A percentile compares a stretch with the other conserved stretches of the same genome.
Conservation (phyloP, 495 filamentous ascomycete species). For the Lentithecium fluviatile region DNA sequence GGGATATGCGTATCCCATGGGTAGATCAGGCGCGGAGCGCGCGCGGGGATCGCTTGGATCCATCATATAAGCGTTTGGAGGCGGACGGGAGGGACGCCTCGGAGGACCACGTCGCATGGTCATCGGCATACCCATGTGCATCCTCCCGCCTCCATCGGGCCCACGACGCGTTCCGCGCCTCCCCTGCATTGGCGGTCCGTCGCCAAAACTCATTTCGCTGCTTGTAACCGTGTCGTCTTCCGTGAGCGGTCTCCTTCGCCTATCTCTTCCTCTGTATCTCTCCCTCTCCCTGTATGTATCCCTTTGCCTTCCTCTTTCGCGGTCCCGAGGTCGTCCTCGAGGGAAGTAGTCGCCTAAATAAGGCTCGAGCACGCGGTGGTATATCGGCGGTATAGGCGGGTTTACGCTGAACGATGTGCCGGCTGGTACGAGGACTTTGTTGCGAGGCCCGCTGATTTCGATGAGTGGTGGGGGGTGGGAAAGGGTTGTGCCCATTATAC, state of each 20-base stretch:
- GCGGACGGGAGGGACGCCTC: no score
- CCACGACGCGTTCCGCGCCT: background rate
- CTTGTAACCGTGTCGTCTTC: no score
- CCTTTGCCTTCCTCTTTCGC: background rate
- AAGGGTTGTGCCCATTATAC: conserved; percentile 16
- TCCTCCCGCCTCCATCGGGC: no score
- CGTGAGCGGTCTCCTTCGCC: no score
- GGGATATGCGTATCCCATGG: background rate
- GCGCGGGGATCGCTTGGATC: background rate
- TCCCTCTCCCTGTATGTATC: background rate
- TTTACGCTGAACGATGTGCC: background rate
- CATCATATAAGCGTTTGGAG: background rate
- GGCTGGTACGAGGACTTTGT: conserved; percentile 23
- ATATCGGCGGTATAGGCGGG: background rate
- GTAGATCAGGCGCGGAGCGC: background rate
- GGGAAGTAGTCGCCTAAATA: background rate
- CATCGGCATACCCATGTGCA: background rate
- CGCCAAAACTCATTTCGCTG: no score
- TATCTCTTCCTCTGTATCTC: no score
- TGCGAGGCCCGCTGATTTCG: conserved; percentile 18
- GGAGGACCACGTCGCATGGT: no score
- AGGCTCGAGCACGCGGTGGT: background rate
- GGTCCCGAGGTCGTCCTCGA: background rate
- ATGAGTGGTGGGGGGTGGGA: conserved; percentile 22
- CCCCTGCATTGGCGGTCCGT: background rate